phyloP scores from a whole-genome alignment of 2,329 filamentous ascomycete species.

The Stachybotrys echinatus region DNA sequence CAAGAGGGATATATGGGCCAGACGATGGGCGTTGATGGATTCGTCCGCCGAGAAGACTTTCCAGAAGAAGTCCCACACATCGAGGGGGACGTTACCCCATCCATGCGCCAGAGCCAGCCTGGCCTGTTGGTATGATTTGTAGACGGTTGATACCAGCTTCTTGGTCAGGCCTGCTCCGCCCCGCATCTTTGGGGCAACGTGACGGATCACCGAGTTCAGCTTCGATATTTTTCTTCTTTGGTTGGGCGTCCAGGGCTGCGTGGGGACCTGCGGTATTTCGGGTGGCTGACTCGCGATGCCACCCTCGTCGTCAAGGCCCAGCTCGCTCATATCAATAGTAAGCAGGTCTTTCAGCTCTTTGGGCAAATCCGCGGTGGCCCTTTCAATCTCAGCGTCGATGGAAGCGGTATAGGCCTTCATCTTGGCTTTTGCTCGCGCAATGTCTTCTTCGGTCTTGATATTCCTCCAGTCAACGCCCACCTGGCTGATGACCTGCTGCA shows the following conservation, averaged over 20 bases:
- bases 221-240: slow-evolving; percentile 31
- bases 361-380: slow-evolving; percentile 22
- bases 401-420: slow-evolving; percentile 28
- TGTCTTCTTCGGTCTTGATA: slow-evolving; percentile 23
- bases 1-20: slow-evolving; percentile 56
- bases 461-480: slow-evolving; percentile 23
- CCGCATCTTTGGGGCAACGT: slow-evolving; percentile 20
- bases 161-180: slow-evolving; percentile 19
- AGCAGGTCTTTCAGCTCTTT: slow-evolving; percentile 26
- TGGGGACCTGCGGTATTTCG: slow-evolving; percentile 27
- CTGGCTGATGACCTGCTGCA: slow-evolving; percentile 27
- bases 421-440: slow-evolving; percentile 26
- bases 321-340: slow-evolving; percentile 18
- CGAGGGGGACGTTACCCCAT: slow-evolving; percentile 51
- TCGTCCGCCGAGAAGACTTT: slow-evolving; percentile 49
- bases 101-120: slow-evolving; percentile 36
- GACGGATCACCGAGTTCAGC: slow-evolving; percentile 25
- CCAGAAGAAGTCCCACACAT: slow-evolving; percentile 65
- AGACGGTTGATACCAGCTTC: slow-evolving; percentile 34
- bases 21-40: slow-evolving; percentile 45
- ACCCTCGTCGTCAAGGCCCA: slow-evolving; percentile 13
- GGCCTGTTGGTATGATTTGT: slow-evolving; percentile 45
- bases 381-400: slow-evolving; percentile 28
- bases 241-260: slow-evolving; percentile 28
- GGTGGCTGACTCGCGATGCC: slow-evolving; percentile 17